Evolutionary conservation across 805 yeast genomes (phyloP).

Genomic region (Yamadazyma sp.): DNA sequence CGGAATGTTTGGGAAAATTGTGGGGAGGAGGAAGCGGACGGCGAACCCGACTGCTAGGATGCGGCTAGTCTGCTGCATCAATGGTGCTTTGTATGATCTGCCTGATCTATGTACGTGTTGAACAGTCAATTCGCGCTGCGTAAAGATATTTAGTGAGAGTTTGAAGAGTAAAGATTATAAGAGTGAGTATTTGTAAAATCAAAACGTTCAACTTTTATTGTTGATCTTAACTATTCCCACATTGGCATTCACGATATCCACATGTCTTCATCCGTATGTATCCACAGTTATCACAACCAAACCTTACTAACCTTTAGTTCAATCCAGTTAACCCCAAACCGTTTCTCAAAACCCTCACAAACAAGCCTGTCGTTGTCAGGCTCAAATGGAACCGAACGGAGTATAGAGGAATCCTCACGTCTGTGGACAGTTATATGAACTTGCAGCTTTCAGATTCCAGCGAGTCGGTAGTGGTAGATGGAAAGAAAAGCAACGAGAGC

Average conservation of each 20-base stretch:
- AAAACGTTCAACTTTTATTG: too few species aligned
- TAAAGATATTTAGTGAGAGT: too few species aligned
- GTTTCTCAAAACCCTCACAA: slow-evolving; percentile 75
- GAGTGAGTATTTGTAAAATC: too few species aligned
- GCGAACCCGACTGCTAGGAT: slow-evolving; percentile 24
- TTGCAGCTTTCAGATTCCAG: slow-evolving; percentile 61
- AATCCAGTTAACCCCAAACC: slow-evolving; percentile 87
- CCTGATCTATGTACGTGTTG: too few species aligned
- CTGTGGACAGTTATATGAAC: slow-evolving; percentile 93
- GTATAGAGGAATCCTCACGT: slow-evolving; percentile 72
- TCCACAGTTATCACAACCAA: too few species aligned
- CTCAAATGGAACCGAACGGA: slow-evolving; percentile 90
- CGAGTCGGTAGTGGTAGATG: slow-evolving; percentile 51
- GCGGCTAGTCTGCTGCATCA: too few species aligned
- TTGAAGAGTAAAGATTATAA: too few species aligned
- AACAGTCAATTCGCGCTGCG: too few species aligned
- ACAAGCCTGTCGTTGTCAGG: slow-evolving; percentile 68
- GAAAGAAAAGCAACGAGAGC: slow-evolving; percentile 30
- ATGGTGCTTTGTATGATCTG: too few species aligned
- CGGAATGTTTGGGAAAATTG: slow-evolving; percentile 31
- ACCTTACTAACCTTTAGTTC: slow-evolving; percentile 27
- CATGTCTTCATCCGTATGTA: too few species aligned
- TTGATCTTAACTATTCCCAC: too few species aligned
- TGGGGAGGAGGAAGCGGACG: slow-evolving; percentile 36
- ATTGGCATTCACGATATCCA: too few species aligned